Conservation (phyloP, 768 basidiomycete genomes). For the Mycena rosella region DNA sequence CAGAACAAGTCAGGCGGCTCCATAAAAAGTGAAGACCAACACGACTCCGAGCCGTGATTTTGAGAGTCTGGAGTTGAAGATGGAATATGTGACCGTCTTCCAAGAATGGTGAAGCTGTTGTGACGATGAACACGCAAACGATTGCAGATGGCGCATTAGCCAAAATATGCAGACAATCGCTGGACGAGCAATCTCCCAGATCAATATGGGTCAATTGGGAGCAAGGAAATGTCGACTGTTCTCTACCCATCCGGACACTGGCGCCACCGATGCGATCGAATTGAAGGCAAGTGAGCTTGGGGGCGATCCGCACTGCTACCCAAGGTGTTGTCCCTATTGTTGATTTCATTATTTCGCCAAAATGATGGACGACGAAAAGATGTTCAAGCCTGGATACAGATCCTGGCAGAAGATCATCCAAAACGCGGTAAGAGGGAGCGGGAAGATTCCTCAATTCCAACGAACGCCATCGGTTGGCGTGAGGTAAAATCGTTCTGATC, state of each 20-base stretch:
- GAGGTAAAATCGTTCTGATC: neutral
- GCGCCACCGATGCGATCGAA: neutral
- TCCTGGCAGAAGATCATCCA: neutral
- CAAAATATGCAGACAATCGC: slow-evolving; percentile 8
- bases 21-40: neutral
- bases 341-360: too few relatives aligned
- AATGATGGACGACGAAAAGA: neutral
- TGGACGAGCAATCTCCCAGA: neutral
- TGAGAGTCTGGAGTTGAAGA: neutral
- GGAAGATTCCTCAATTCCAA: slow-evolving; percentile 6
- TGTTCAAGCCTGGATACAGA: neutral
- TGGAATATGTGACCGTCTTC: neutral
- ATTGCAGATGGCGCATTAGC: neutral
- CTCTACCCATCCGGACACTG: neutral
- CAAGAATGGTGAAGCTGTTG: neutral
- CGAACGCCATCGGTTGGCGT: slow-evolving; percentile 10
- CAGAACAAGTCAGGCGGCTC: neutral
- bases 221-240: neutral
- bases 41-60: neutral
- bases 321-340: neutral
- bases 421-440: neutral
- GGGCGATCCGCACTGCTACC: neutral
- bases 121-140: neutral
- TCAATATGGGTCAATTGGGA: slow-evolving; percentile 17
- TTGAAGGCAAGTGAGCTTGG: neutral